Conservation (phyloP, 495 filamentous ascomycete genomes). For the Antarctomyces pellizariae region DNA sequence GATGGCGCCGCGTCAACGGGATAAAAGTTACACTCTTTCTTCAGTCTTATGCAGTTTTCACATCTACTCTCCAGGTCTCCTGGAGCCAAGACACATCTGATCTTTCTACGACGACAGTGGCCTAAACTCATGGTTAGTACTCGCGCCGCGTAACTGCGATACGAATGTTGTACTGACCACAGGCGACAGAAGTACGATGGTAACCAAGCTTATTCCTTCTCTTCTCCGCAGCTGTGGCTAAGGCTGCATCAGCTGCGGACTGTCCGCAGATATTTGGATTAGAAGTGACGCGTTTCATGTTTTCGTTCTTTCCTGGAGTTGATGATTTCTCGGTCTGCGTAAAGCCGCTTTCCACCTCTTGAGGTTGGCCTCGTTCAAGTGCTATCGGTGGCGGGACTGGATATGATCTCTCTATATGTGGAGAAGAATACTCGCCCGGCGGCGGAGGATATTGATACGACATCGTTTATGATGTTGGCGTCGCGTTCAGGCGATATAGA, state of each 20-base stretch:
- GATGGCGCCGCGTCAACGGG: conserved; percentile 79
- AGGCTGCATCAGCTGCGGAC: conserved; percentile 15
- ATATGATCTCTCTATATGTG: conserved; percentile 16
- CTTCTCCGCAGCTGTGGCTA: conserved; percentile 42
- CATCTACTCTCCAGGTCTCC: conserved; percentile 68
- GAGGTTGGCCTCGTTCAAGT: conserved; percentile 14
- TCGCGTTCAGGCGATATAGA: too few species aligned
- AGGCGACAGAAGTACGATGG: conserved; percentile 90
- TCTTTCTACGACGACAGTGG: conserved; percentile 88
- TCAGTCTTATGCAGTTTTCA: conserved; percentile 85
- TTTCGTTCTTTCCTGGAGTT: conserved; percentile 16
- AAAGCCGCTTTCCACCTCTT: conserved; percentile 10
- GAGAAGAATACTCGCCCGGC: conserved; percentile 18
- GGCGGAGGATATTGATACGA: conserved; percentile 27
- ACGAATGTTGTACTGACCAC: conserved; percentile 41
- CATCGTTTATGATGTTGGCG: conserved; percentile 25
- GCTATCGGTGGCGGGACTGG: conserved; percentile 17
- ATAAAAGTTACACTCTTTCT: conserved; percentile 89
- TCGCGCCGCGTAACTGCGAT: conserved; percentile 1
- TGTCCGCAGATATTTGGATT: conserved; percentile 39
- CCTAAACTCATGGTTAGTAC: conserved; percentile 24
- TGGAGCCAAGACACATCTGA: conserved; percentile 89
- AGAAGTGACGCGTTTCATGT: conserved; percentile 38
- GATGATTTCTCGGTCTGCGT: conserved; percentile 8
- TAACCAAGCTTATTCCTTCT: conserved; percentile 93